phyloP scores from a whole-genome alignment of 2,329 filamentous ascomycete genomes.

The Allantophomopsis lycopodina region DNA sequence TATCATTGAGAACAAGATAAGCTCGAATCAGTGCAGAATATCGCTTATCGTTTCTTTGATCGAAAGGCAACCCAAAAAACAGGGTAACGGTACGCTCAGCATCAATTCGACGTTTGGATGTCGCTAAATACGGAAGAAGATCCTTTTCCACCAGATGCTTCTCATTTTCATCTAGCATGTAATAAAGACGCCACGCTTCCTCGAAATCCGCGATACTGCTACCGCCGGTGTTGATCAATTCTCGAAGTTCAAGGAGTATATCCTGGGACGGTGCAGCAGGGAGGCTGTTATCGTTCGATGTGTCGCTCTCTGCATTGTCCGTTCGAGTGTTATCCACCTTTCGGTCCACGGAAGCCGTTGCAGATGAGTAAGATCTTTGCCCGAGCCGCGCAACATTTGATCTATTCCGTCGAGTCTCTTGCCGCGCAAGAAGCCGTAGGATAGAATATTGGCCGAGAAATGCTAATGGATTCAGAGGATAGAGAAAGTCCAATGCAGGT shows the following conservation, averaged over 20 bases:
- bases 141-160: constrained; percentile 8
- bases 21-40: constrained; percentile 30
- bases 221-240: no score
- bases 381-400: constrained; percentile 9
- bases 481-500: constrained; percentile 23
- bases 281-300: no score
- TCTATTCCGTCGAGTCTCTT: constrained; percentile 9
- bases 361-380: constrained; percentile 20
- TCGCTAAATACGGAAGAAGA: constrained; percentile 23
- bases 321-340: no score
- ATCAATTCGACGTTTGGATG: constrained; percentile 22
- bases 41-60: constrained; percentile 23
- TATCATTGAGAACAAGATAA: constrained; percentile 24
- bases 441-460: constrained; percentile 18
- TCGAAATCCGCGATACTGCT: constrained; percentile 8
- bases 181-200: constrained; percentile 27
- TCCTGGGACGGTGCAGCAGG: no score
- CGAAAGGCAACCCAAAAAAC: constrained; percentile 21
- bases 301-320: no score
- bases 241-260: no score
- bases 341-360: constrained; percentile 3
- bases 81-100: constrained; percentile 26
- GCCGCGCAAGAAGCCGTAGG: constrained; percentile 8
- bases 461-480: constrained; percentile 22
- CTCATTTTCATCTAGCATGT: constrained; percentile 6